Conservation (phyloP, 768 basidiomycete species). For the Jaapia argillacea region DNA sequence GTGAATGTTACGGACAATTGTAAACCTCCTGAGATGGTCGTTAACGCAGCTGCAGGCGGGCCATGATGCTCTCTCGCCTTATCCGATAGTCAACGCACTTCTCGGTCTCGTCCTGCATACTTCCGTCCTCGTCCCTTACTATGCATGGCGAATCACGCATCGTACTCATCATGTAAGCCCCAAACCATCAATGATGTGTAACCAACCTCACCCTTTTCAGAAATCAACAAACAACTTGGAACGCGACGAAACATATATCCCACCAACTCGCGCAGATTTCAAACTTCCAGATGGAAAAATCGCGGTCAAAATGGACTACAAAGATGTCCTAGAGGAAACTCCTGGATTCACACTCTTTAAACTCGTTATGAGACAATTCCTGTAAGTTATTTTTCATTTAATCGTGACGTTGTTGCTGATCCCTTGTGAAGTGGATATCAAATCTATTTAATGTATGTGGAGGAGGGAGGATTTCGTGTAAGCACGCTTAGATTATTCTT, state of each 20-base stretch:
- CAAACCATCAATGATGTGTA: not conserved
- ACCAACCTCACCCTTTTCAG: constrained; percentile 1
- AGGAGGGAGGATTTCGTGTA: not conserved
- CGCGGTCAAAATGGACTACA: constrained; percentile 14
- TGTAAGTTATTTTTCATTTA: constrained; percentile 16
- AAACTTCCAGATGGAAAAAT: constrained; percentile 10
- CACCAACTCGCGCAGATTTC: constrained; percentile 10
- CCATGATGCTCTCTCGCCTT: constrained; percentile 36
- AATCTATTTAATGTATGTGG: constrained; percentile 13
- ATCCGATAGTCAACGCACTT: constrained; percentile 24
- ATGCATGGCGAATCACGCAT: constrained; percentile 15
- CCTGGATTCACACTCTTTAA: constrained; percentile 32
- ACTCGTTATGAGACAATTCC: constrained; percentile 36
- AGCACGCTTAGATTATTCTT: not conserved
- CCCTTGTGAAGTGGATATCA: constrained; percentile 15
- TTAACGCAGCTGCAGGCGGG: constrained; percentile 27
- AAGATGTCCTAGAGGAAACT: constrained; percentile 17
- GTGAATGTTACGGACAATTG: constrained; percentile 12
- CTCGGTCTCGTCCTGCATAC: constrained; percentile 34
- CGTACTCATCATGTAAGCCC: constrained; percentile 13
- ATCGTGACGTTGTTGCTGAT: no score
- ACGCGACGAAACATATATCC: constrained; percentile 16
- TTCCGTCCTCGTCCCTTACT: constrained; percentile 18
- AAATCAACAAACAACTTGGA: constrained; percentile 14
- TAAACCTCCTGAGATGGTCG: not conserved